Base-by-base conservation (phyloP, 345 rosid genomes). In the Arabis alpina region DNA sequence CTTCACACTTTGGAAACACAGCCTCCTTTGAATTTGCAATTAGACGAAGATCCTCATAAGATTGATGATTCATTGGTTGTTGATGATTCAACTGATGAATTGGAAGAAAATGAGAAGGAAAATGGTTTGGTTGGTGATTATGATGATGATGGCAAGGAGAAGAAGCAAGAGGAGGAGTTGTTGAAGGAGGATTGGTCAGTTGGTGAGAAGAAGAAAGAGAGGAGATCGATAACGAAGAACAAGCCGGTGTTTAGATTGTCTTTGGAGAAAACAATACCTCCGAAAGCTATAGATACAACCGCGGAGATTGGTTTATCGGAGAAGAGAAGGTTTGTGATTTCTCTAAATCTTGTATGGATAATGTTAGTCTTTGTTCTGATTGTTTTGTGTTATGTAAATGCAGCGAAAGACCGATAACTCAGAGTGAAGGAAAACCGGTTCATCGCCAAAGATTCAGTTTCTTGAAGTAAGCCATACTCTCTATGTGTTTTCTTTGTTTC, bases 201-300 rank as follows among this genome's bases (percentile, higher is more conserved):
- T 47, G 74, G 6, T 19, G 74, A 55, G 2, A 75, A 68, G 66
- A 41, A 69, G 71, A 49, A 69, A 6, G 37, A 8, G 15, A 69
- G 70, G 75, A 69, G 50, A 39, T 56, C 79, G 2, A 12, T 68
- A 5, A 54, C 75, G 0, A 75, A 63, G 75, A 75, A 75, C 27
- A 68, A 28, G 56, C 71, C 79, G 8, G 78, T 68, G 73, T 75
- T 75, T 75, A 69, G 79, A 70, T 63, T 76, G 70, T 76, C 79
- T 76, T 2, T 76, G 4, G 79, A 70, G 71, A 76, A 69, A 41
- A 69, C 61, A 9, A 63, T 62, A 10, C 79, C 79, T 76, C 61
- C 55, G 0, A 68, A 27, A 27, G 10, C 65, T 41, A 0, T 61
- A 1, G 77, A 73, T 19, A 36, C 70, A 23, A 64, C 61, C 9